phyloP scores from a whole-genome alignment of 192 early-diverging fungal genomes.

The Dimargaris cristalligena region DNA sequence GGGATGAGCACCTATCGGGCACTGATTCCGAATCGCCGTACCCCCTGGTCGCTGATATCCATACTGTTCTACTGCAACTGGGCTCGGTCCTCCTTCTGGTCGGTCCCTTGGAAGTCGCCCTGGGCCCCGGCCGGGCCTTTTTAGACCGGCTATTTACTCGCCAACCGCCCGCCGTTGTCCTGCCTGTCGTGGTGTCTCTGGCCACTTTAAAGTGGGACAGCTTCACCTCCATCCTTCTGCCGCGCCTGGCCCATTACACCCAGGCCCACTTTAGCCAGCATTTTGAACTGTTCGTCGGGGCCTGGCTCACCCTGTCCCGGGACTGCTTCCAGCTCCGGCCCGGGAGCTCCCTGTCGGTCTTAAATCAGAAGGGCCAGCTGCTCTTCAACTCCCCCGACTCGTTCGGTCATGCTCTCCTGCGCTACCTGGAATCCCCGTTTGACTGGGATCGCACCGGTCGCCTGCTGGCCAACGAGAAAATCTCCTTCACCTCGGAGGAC shows the following conservation, averaged over 20 bases:
- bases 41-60: background rate
- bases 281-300: too few relatives aligned
- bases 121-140: background rate
- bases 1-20: background rate
- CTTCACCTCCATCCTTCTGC: conserved; percentile 42
- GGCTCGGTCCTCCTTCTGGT: background rate
- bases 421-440: too few relatives aligned
- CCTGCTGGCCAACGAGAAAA: too few relatives aligned
- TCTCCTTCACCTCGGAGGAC: too few relatives aligned
- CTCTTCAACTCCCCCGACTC: too few relatives aligned
- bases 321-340: too few relatives aligned
- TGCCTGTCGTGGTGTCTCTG: conserved; percentile 45
- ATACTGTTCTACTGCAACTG: background rate
- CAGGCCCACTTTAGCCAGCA: background rate
- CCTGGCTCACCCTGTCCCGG: too few relatives aligned
- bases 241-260: conserved; percentile 27
- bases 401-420: too few relatives aligned
- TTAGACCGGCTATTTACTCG: background rate
- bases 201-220: conserved; percentile 41
- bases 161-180: conserved; percentile 16
- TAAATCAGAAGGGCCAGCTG: too few relatives aligned
- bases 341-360: too few relatives aligned
- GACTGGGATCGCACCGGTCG: too few relatives aligned
- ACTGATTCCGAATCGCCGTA: background rate
- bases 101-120: background rate